These are phyloP conservation scores for Saccharomycopsis malanga DNA, from an alignment of 805 yeast genomes.

Conservation along the genomic window DNA sequence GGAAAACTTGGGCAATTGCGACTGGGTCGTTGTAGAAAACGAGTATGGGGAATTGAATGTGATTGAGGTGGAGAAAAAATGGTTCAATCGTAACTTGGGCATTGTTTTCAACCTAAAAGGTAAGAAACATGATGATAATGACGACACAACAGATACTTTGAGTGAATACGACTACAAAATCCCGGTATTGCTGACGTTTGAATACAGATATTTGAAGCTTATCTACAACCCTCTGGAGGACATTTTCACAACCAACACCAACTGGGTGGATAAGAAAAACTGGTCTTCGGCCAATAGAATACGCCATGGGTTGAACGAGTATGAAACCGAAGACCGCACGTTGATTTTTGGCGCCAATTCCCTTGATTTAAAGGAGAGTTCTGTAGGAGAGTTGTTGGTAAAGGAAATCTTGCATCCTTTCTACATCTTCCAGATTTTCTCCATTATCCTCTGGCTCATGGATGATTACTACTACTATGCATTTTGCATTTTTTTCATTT, in stretches of 20 bases:
- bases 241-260: slow-evolving; percentile 71
- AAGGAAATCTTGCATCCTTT: slow-evolving; percentile 95
- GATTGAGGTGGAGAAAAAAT: slow-evolving; percentile 45
- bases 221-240: slow-evolving; percentile 85
- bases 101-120: slow-evolving; percentile 44
- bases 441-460: slow-evolving; percentile 83
- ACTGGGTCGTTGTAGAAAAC: slow-evolving; percentile 91
- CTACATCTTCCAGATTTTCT: slow-evolving; percentile 89
- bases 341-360: slow-evolving; percentile 73
- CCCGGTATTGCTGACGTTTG: slow-evolving; percentile 62
- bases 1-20: slow-evolving; percentile 71
- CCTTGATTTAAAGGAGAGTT: slow-evolving; percentile 69
- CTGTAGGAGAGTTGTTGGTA: slow-evolving; percentile 54
- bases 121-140: slow-evolving; percentile 24
- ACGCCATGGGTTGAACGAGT: slow-evolving; percentile 62
- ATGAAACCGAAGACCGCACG: slow-evolving; percentile 58
- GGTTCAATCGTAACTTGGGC: slow-evolving; percentile 69
- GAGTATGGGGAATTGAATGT: slow-evolving; percentile 82
- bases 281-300: slow-evolving; percentile 60
- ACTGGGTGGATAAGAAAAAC: slow-evolving; percentile 68
- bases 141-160: slow-evolving; percentile 23
- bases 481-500: slow-evolving; percentile 79
- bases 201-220: slow-evolving; percentile 76
- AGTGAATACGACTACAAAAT: slow-evolving; percentile 30
- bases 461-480: slow-evolving; percentile 95